Evolutionary conservation across 2,329 filamentous ascomycete species (phyloP), one percentile per base, ranked within the genome.

Genomic region (Trichoderma semiorbis): DNA sequence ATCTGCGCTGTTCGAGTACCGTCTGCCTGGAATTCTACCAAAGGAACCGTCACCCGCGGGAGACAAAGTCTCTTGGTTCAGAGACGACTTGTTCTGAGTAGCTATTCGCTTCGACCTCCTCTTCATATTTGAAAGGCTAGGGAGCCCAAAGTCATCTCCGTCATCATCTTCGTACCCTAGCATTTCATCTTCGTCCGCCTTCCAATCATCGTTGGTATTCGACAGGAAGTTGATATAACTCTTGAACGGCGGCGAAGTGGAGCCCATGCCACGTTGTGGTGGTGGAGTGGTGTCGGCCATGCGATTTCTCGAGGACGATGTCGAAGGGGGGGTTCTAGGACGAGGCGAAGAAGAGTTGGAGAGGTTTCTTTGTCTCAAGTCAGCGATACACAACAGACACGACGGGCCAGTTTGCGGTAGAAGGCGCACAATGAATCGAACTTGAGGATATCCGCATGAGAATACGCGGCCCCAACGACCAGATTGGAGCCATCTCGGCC

Each of bases 111-210:
- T 85, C 24, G 87, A 85, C 79, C 93, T 93, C 75, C 93, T 89
- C 77, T 95, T 92, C 92, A 96, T 96, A 79, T 92, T 97, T 6
- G 94, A 93, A 79, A 98, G 89, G 79, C 94, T 98, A 3, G 95
- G 95, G 30, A 98, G 86, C 1, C 95, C 95, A 82, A 98, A 98
- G 79, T 98, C 95, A 81, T 98, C 95, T 74, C 97, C 95, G 76
- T 96, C 92, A 71, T 94, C 93, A 76, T 97, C 93, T 77, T 91
- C 93, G 77, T 96, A 93, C 12, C 89, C 90, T 79, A 93, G 89
- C 76, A 94, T 91, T 74, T 94, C 93, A 70, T 92, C 92, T 70
- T 93, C 90, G 74, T 93, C 90, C 21, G 90, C 86, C 73, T 90
- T 90, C 93, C 94, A 97, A 80, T 94, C 92, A 78, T 94, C 90